Conservation (phyloP, 805 yeast species). For the Starmerella cellae region DNA sequence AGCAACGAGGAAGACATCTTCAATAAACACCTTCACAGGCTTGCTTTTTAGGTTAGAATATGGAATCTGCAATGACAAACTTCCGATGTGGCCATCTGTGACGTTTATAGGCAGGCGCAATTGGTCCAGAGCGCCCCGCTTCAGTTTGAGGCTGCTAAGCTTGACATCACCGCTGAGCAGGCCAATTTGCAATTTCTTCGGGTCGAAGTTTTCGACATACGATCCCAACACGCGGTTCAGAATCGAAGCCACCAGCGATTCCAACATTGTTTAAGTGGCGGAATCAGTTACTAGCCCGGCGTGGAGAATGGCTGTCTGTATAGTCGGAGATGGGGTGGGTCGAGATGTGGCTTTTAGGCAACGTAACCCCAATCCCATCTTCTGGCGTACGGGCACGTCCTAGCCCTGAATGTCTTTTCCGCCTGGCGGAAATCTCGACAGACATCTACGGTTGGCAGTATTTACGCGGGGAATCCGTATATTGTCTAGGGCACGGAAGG, state of each 20-base stretch:
- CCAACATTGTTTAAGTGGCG: constrained; percentile 30
- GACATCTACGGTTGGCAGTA: too few species aligned
- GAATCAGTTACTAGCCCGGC: too few species aligned
- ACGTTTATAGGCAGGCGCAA: constrained; percentile 79
- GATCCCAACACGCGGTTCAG: constrained; percentile 31
- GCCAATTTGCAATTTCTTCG: constrained; percentile 87
- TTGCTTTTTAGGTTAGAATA: constrained; percentile 90
- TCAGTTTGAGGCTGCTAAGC: constrained; percentile 59
- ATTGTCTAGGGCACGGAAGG: too few species aligned
- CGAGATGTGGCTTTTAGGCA: too few species aligned
- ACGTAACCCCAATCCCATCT: too few species aligned
- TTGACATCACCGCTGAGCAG: constrained; percentile 97
- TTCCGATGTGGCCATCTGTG: constrained; percentile 79
- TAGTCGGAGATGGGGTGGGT: too few species aligned
- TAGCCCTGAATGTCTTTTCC: too few species aligned
- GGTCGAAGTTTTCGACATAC: constrained; percentile 89
- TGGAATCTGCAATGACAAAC: constrained; percentile 80
- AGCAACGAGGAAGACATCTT: constrained; percentile 75
- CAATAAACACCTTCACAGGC: constrained; percentile 78
- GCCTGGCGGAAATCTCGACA: too few species aligned
- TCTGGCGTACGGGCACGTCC: too few species aligned
- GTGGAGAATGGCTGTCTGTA: too few species aligned
- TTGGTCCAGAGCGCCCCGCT: constrained; percentile 79
- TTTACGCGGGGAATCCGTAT: too few species aligned
- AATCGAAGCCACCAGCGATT: constrained; percentile 33